These are phyloP conservation scores for Thecaphora thlaspeos DNA, from an alignment of 1,284 basidiomycete genomes.

Conservation along the genomic window DNA sequence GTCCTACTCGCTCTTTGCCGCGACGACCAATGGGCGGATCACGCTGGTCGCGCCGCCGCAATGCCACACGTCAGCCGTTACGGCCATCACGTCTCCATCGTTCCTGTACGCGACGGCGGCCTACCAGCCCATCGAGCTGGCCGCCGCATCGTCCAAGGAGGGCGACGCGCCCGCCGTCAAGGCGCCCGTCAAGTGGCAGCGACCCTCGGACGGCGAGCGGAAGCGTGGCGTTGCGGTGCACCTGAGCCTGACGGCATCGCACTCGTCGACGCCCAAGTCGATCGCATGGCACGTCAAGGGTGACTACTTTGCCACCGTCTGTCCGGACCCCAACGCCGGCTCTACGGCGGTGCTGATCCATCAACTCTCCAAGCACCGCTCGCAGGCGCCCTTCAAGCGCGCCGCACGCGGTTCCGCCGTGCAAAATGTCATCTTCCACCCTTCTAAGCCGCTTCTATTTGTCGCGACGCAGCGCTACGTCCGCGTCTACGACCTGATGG, in stretches of 20 bases:
- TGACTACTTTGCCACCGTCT: conserved; percentile 90
- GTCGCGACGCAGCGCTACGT: conserved; percentile 98
- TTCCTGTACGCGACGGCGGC: conserved; percentile 46
- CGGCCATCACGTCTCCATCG: conserved; percentile 33
- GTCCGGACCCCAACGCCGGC: conserved; percentile 62
- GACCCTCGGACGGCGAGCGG: conserved; percentile 61
- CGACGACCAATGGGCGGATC: conserved; percentile 66
- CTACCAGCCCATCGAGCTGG: conserved; percentile 3
- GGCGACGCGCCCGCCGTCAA: conserved; percentile 50
- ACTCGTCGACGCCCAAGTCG: conserved; percentile 76
- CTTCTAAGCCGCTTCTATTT: conserved; percentile 89
- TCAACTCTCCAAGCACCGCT: conserved; percentile 86
- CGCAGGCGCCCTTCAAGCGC: conserved; percentile 95
- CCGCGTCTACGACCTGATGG: conserved; percentile 88
- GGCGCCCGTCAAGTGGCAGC: conserved; percentile 62
- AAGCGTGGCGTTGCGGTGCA: conserved; percentile 61
- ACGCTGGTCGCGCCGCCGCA: conserved; percentile 76
- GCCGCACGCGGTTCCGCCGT: conserved; percentile 75
- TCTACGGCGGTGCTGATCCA: conserved; percentile 87
- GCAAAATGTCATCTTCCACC: conserved; percentile 92
- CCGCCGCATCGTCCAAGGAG: neutral
- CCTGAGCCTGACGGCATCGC: conserved; percentile 29
- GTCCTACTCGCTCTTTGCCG: conserved; percentile 78
- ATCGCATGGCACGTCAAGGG: conserved; percentile 90
- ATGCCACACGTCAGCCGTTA: conserved; percentile 60